Conservation (phyloP, 768 basidiomycete genomes). For the Lactarius sanguifluus region DNA sequence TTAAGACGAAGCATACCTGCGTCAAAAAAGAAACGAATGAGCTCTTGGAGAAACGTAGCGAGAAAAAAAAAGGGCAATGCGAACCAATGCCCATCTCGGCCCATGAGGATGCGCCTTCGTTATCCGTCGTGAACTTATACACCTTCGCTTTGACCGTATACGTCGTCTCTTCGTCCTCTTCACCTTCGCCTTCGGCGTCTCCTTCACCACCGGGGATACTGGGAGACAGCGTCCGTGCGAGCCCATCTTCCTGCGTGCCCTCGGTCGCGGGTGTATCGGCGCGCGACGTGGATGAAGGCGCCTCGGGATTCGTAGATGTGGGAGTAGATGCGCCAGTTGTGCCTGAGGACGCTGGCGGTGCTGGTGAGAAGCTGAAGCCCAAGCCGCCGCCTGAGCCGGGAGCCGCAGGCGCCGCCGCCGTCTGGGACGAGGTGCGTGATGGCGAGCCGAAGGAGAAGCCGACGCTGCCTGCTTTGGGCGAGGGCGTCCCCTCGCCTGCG, state of each 20-base stretch:
- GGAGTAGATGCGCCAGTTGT: neutral
- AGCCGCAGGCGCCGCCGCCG: slow-evolving; percentile 3
- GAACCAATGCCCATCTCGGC: slow-evolving; percentile 65
- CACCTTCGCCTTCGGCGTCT: slow-evolving; percentile 61
- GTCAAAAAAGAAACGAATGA: neutral
- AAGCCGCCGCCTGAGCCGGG: slow-evolving; percentile 2
- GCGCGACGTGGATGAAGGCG: slow-evolving; percentile 9
- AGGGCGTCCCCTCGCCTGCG: neutral
- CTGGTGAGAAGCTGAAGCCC: neutral
- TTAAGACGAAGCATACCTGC: slow-evolving; percentile 70
- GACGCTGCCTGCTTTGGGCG: slow-evolving; percentile 21
- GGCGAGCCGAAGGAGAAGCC: slow-evolving; percentile 31
- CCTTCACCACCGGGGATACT: slow-evolving; percentile 58
- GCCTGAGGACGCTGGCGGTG: neutral
- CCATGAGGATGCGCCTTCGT: slow-evolving; percentile 53
- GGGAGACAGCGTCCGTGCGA: slow-evolving; percentile 29
- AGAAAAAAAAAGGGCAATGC: slow-evolving; percentile 31
- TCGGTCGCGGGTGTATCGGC: slow-evolving; percentile 32
- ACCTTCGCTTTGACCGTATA: slow-evolving; percentile 61
- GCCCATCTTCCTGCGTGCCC: slow-evolving; percentile 31
- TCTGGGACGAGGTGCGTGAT: slow-evolving; percentile 9
- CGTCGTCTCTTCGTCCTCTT: slow-evolving; percentile 73
- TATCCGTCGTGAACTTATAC: slow-evolving; percentile 54
- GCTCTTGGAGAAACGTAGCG: neutral
- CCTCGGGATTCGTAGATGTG: neutral